These are phyloP conservation scores for Hypoxylon fuscum DNA, from an alignment of 495 filamentous ascomycete species.

Conservation along the genomic window DNA sequence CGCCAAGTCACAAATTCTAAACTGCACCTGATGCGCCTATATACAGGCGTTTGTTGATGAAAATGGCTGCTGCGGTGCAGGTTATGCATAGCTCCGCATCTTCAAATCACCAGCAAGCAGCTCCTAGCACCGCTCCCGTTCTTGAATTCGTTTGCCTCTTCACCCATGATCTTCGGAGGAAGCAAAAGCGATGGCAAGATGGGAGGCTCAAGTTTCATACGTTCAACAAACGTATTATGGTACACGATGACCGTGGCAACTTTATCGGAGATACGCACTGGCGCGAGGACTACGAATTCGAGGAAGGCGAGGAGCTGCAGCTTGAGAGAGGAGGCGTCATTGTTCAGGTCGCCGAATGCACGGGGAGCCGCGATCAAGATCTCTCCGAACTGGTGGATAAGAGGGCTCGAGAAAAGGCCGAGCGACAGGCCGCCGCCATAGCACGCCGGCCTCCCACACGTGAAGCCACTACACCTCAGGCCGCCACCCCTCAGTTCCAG, in stretches of 20 bases:
- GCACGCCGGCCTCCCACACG: conserved; percentile 35
- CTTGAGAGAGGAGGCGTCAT: conserved; percentile 78
- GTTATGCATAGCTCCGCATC: conserved; percentile 36
- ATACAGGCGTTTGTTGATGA: background rate
- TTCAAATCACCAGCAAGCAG: conserved; percentile 30
- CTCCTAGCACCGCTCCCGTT: conserved; percentile 76
- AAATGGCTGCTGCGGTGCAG: conserved; percentile 35
- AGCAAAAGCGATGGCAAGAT: conserved; percentile 94
- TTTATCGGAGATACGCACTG: conserved; percentile 87
- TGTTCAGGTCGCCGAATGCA: conserved; percentile 79
- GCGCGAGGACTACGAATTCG: conserved; percentile 70
- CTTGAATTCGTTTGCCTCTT: conserved; percentile 85
- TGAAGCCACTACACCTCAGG: conserved; percentile 13
- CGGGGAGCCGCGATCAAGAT: conserved; percentile 79
- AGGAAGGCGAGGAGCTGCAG: conserved; percentile 81
- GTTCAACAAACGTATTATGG: conserved; percentile 92
- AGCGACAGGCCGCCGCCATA: conserved; percentile 49
- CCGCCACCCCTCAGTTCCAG: conserved; percentile 41
- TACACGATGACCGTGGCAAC: conserved; percentile 82
- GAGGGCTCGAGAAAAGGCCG: conserved; percentile 60
- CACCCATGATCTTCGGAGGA: conserved; percentile 82
- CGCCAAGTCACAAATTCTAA: background rate
- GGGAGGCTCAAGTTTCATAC: conserved; percentile 86
- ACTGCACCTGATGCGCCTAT: background rate
- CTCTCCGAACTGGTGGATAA: conserved; percentile 76